These are phyloP conservation scores for Suillus luteus DNA, from an alignment of 768 basidiomycete genomes.

Conservation along the genomic window DNA sequence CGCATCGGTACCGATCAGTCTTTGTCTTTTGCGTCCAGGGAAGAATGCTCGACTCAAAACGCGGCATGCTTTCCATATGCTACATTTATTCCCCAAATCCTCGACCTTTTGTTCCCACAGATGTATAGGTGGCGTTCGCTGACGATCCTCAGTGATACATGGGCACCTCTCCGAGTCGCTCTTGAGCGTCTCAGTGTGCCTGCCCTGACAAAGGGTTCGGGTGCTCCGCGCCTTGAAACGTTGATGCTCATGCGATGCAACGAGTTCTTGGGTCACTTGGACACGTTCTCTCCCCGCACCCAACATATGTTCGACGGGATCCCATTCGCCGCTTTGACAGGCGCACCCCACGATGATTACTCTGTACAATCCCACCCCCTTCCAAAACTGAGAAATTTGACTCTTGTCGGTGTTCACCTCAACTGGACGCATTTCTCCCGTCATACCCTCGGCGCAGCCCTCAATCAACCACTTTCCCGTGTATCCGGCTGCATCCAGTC, in stretches of 20 bases:
- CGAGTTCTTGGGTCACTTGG: constrained; percentile 50
- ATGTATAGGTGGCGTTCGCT: constrained; percentile 55
- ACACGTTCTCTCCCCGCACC: constrained; percentile 43
- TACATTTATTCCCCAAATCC: constrained; percentile 17
- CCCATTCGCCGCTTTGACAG: constrained; percentile 25
- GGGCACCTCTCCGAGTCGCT: constrained; percentile 58
- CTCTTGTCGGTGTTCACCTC: constrained; percentile 58
- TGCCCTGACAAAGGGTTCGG: constrained; percentile 34
- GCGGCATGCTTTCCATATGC: constrained; percentile 12
- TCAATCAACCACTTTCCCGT: background rate
- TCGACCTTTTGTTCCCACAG: constrained; percentile 53
- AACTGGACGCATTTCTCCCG: constrained; percentile 49
- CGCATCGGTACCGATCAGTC: background rate
- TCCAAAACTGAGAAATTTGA: constrained; percentile 50
- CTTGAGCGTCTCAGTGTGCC: constrained; percentile 45
- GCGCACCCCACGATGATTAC: constrained; percentile 2
- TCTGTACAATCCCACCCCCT: constrained; percentile 26
- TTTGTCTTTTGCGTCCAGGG: constrained; percentile 7
- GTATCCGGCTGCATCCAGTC: constrained; percentile 32
- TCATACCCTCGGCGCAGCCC: constrained; percentile 16
- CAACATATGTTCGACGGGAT: constrained; percentile 41
- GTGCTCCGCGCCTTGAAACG: constrained; percentile 41
- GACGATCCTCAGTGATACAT: constrained; percentile 55
- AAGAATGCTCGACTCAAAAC: constrained; percentile 8
- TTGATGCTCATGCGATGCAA: constrained; percentile 63